Percentiles rank a stretch among this genome's conserved stretches.
phyloP scores from a whole-genome alignment of 768 basidiomycete genomes.

The Boletus huronensis region DNA sequence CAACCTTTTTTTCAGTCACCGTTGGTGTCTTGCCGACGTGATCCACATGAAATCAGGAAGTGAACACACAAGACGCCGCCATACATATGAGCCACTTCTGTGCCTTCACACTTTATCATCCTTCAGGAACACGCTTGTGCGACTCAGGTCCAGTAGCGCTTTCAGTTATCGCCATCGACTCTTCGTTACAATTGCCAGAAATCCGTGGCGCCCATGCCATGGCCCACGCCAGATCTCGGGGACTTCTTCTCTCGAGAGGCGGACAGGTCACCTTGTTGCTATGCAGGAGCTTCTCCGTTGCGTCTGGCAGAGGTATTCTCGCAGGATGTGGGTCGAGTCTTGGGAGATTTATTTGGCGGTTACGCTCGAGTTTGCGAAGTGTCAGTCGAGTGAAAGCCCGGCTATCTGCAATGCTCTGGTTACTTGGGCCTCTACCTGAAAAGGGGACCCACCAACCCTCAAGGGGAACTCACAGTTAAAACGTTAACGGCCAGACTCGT shows the following conservation, averaged over 20 bases:
- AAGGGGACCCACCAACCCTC: neutral
- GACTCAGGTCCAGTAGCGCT: neutral
- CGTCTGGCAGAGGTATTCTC: neutral
- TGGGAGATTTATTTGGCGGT: neutral
- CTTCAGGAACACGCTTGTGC: neutral
- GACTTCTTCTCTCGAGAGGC: neutral
- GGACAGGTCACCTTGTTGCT: neutral
- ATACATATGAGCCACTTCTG: neutral
- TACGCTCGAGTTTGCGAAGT: neutral
- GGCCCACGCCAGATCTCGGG: neutral
- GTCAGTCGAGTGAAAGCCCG: too few relatives aligned
- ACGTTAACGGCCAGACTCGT: neutral
- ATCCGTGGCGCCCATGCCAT: neutral
- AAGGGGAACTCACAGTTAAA: neutral
- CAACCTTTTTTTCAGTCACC: neutral
- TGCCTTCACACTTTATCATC: neutral
- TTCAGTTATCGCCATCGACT: neutral
- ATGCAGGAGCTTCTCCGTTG: neutral
- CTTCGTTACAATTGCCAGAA: neutral
- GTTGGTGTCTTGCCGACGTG: conserved; percentile 2
- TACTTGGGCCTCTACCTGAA: neutral
- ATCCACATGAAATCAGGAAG: conserved; percentile 9
- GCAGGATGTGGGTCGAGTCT: neutral
- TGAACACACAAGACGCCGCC: neutral
- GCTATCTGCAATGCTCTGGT: neutral